These are phyloP conservation scores for Arthrocladium fulminans DNA, from an alignment of 2,329 filamentous ascomycete species.

Conservation along the genomic window DNA sequence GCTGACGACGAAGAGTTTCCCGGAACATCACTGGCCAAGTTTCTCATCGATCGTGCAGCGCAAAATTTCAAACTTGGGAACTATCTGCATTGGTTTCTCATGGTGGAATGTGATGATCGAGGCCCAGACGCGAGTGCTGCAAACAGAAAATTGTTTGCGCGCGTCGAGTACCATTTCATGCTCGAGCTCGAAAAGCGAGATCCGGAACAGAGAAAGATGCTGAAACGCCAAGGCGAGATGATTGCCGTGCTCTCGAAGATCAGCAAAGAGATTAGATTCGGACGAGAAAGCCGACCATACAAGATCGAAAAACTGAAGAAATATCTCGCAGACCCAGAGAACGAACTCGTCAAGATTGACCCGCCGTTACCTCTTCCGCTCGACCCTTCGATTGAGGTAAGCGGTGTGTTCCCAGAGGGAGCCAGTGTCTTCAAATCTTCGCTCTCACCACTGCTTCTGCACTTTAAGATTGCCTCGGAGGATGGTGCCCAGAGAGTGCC, in stretches of 20 bases:
- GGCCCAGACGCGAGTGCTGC: conserved; percentile 61
- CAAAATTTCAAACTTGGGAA: conserved; percentile 86
- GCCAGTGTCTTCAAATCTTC: conserved; percentile 93
- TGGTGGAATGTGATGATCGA: conserved; percentile 87
- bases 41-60: conserved; percentile 78
- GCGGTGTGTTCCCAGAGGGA: conserved; percentile 72
- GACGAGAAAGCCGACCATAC: conserved; percentile 64
- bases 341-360: conserved; percentile 74
- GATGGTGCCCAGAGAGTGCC: conserved; percentile 20
- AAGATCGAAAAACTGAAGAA: conserved; percentile 81
- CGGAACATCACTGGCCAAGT: conserved; percentile 79
- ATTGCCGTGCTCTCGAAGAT: conserved; percentile 80
- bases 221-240: conserved; percentile 82
- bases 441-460: conserved; percentile 79
- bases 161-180: conserved; percentile 96
- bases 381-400: conserved; percentile 72
- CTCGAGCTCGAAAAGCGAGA: conserved; percentile 69
- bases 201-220: conserved; percentile 60
- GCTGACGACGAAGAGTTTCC: conserved; percentile 53
- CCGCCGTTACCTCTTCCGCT: conserved; percentile 80
- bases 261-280: conserved; percentile 76
- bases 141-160: conserved; percentile 78
- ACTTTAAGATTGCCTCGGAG: conserved; percentile 62
- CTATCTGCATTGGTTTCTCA: conserved; percentile 96
- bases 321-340: conserved; percentile 77